Evolutionary conservation across 306 rosid genomes (phyloP).

Genomic region (Medicago arabica): DNA sequence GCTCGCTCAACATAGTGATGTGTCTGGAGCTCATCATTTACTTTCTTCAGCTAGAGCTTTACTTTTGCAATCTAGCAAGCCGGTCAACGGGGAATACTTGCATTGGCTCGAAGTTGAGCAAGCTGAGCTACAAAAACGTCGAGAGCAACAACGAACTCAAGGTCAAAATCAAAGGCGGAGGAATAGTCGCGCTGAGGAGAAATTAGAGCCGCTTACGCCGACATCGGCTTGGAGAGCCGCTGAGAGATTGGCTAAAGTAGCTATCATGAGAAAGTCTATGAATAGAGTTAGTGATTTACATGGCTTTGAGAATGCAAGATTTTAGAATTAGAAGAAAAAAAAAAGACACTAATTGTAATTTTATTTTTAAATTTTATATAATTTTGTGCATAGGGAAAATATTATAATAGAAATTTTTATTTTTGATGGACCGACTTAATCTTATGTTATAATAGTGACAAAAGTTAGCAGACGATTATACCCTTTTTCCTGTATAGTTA

Average conservation of each 20-base stretch:
- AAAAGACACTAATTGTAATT: conserved; percentile 30
- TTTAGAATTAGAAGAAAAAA: conserved; percentile 46
- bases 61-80: conserved; percentile 58
- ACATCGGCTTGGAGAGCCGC: conserved; percentile 99
- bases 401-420: conserved; percentile 38
- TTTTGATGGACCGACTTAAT: not conserved
- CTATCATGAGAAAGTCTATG: conserved; percentile 95
- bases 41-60: conserved; percentile 82
- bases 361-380: not conserved
- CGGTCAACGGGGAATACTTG: conserved; percentile 66
- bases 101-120: conserved; percentile 74
- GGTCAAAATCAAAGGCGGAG: conserved; percentile 47
- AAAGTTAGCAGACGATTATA: conserved; percentile 60
- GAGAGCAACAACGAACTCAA: conserved; percentile 44
- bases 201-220: conserved; percentile 83
- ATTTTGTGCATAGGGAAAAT: conserved; percentile 50
- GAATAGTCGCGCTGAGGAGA: conserved; percentile 51
- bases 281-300: conserved; percentile 97
- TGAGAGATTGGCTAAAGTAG: conserved; percentile 89
- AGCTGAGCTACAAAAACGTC: conserved; percentile 63
- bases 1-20: conserved; percentile 55
- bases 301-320: conserved; percentile 98
- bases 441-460: conserved; percentile 56
- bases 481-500: conserved; percentile 60
- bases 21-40: conserved; percentile 67